These are phyloP conservation scores for Pleurotus cornucopiae DNA, from an alignment of 768 basidiomycete genomes.

Conservation along the genomic window DNA sequence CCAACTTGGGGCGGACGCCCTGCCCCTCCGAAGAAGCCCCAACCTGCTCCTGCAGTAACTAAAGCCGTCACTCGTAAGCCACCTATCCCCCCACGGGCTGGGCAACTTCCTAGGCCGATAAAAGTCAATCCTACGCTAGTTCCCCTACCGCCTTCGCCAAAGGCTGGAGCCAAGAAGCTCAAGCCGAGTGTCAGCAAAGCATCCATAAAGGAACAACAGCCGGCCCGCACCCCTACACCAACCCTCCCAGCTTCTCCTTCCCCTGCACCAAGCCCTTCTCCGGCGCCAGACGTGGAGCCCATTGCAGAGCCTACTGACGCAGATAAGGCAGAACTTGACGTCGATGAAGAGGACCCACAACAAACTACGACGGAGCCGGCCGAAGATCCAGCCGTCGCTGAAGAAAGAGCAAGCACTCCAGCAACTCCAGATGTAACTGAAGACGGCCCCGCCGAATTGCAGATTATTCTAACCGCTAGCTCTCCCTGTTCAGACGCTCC, in stretches of 20 bases:
- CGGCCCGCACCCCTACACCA: conserved; percentile 18
- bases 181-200: not conserved
- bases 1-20: conserved; percentile 12
- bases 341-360: not conserved
- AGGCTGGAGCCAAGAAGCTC: conserved; percentile 5
- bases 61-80: not conserved
- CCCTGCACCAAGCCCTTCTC: not conserved
- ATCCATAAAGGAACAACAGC: not conserved
- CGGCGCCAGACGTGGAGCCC: not conserved
- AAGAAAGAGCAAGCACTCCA: not conserved
- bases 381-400: not conserved
- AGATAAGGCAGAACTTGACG: not conserved
- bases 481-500: conserved; percentile 2
- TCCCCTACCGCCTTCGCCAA: conserved; percentile 6
- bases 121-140: not conserved
- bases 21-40: not conserved
- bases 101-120: not conserved
- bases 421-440: not conserved
- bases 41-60: not conserved
- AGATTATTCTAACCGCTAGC: not conserved
- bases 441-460: not conserved
- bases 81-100: not conserved
- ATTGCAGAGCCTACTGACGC: not conserved
- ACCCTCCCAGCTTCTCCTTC: conserved; percentile 31
- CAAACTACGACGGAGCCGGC: not conserved